Base-by-base conservation (phyloP, 257 asterid genomes). In the Coffea eugenioides region DNA sequence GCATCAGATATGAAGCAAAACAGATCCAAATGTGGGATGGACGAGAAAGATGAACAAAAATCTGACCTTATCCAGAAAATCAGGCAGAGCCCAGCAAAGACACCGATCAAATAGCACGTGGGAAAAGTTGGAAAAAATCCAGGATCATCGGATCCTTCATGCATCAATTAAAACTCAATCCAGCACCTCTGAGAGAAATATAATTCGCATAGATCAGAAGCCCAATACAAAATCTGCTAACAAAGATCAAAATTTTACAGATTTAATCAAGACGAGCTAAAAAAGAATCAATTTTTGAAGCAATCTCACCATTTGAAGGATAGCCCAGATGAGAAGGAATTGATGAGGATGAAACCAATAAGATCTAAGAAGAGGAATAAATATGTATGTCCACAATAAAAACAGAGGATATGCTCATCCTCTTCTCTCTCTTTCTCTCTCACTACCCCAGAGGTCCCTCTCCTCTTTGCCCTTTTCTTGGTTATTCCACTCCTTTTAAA, bases 301-400 rank as follows among this genome's bases (percentile, higher is more conserved):
- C 61, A 69, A 57, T 82, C 89, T 77, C 87, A 91, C 91, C 90
- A 78, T 77, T 79, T 71, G 84, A 65, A 68, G 82, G 79, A n/a
- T 51, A 82, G 68, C 79, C 84, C 59, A 83, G 85, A 81, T 66
- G 80, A 77, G 71, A 83, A 69, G 85, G 49, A 81, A 83, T 84
- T 14, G 57, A 52, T 72, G 80, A 65, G 76, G 84, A 77, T 78
- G 82, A 82, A 87, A 87, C 81, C 83, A 87, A 90, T 86, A 90
- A 92, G 98, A 91, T 93, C 96, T 90, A 89, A 83, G 73, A 87
- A 87, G 89, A 88, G 83, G 92, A 84, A 87, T 85, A 86, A 85
- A 80, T 74, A 70, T 74, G 84, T 71, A 56, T 71, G 83, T 76
- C 81, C 84, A 84, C 76, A 79, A 89, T 82, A 88, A 88, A 85